Conservation (phyloP, 495 filamentous ascomycete genomes). For the Xylaria intraflava region DNA sequence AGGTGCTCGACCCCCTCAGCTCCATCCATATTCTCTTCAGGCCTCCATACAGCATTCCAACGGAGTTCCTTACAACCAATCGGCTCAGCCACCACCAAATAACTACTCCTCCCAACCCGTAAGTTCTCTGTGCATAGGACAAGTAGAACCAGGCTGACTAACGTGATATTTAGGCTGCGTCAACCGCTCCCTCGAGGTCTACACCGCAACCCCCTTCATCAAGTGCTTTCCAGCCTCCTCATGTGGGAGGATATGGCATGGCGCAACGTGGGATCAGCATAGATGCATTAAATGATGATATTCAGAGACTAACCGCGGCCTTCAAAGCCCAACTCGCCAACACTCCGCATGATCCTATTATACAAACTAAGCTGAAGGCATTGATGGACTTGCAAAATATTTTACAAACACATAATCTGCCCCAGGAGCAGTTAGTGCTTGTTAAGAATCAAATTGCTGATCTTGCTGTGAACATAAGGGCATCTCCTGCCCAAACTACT, state of each 20-base stretch:
- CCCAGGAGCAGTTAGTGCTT: conserved; percentile 69
- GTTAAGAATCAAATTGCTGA: conserved; percentile 73
- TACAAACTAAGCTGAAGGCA: conserved; percentile 73
- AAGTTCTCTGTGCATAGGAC: conserved; percentile 6
- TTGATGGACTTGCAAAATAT: conserved; percentile 79
- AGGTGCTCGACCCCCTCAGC: conserved; percentile 29
- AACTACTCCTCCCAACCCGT: conserved; percentile 17
- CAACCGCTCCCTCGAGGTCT: conserved; percentile 18
- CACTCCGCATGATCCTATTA: conserved; percentile 63
- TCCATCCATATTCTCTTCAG: conserved; percentile 16
- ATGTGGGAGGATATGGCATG: conserved; percentile 30
- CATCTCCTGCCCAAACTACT: conserved; percentile 29
- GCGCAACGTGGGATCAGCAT: conserved; percentile 48
- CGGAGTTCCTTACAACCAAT: conserved; percentile 15
- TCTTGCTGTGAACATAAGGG: conserved; percentile 52
- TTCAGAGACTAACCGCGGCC: conserved; percentile 64
- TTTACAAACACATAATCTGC: conserved; percentile 69
- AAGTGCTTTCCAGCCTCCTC: conserved; percentile 26
- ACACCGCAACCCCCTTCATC: conserved; percentile 31
- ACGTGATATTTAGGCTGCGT: conserved; percentile 19
- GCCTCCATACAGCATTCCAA: conserved; percentile 14
- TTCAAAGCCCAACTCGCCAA: conserved; percentile 65
- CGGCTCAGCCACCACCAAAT: conserved; percentile 8
- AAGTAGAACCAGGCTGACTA: conserved; percentile 4
- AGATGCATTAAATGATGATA: conserved; percentile 71